These are phyloP conservation scores for Myriangium duriaei DNA, from an alignment of 2,329 filamentous ascomycete species.

Conservation along the genomic window DNA sequence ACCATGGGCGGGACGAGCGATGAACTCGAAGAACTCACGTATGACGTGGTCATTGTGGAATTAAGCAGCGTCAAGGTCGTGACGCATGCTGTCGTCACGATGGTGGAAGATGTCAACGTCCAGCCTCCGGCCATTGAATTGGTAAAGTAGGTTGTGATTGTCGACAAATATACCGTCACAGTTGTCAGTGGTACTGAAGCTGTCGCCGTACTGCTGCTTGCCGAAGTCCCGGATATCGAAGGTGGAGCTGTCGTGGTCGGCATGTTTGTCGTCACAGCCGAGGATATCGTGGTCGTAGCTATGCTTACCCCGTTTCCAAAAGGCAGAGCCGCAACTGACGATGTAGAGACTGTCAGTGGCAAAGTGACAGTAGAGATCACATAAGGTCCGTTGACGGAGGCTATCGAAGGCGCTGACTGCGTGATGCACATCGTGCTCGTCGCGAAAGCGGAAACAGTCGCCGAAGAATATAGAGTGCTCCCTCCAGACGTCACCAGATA, in stretches of 20 bases:
- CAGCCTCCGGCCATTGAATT: no score
- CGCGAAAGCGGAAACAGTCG: not conserved
- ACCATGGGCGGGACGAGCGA: no score
- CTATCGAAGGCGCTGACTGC: not conserved
- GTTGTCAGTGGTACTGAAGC: constrained; percentile 1
- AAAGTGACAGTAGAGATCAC: constrained; percentile 2
- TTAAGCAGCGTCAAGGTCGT: no score
- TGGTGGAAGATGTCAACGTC: no score
- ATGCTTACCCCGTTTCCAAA: not conserved
- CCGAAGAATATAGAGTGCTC: constrained; percentile 1
- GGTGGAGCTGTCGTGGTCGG: not conserved
- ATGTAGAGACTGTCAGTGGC: constrained; percentile 3
- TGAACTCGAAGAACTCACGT: no score
- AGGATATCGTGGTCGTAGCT: not conserved
- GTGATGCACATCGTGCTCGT: constrained; percentile 4
- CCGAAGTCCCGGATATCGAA: not conserved
- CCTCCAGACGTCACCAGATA: not conserved
- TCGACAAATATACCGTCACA: constrained; percentile 1
- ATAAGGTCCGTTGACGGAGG: constrained; percentile 2
- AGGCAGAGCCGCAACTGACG: not conserved
- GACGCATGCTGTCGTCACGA: no score
- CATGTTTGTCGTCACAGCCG: not conserved
- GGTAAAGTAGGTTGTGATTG: no score
- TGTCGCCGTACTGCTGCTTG: not conserved
- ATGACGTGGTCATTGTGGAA: no score